Base-by-base conservation (phyloP, 83 land plant genomes). In the Isoetes engelmannii region DNA sequence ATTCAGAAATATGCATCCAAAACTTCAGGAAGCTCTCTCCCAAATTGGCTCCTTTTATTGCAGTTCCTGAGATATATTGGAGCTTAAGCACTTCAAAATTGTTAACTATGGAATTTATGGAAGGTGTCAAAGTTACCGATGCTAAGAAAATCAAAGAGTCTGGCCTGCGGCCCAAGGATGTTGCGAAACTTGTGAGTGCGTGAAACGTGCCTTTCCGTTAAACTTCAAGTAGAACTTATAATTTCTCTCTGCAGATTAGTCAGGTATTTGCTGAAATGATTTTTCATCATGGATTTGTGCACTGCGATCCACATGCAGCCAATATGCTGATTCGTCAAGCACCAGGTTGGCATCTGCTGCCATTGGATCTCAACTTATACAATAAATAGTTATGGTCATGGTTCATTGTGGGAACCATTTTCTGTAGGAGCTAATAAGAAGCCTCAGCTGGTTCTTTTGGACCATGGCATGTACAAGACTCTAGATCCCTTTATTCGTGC, bases 301-400 rank as follows among this genome's bases (percentile, higher is more conserved):
- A 95, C 72, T 95, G 99, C 84, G 99, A 95, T 61, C 99, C 99
- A 15, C 99, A 95, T 85, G 97, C 97, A 67, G 99, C 99, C 8
- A 95, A 90, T 61, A 56, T 95, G 84, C 74, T 95, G 70, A 83
- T 95, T 57, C 84, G 92, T 42, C 82, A 87, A 50, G 62, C 82
- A 69, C 89, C 91, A 19, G 44, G 57, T 5, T 69, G 68, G 70
- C 47, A 47, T n/a, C 17, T 59, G 28, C 18, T 59, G 62, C 12
- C n/a, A n/a, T 7, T 6, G 15, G 6, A 28, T 28, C 37, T 28
- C 37, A 28, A 28, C 1, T 28, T 28, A 28, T 28, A n/a, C n/a
- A n/a, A n/a, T 28, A 28, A 0, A 28, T 28, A 28, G 0, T 28
- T 28, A 28, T 28, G 37, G 37, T 28, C 37, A 28, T 28, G 37